Percentiles rank a stretch among this genome's conserved stretches.
phyloP scores from a whole-genome alignment of 768 basidiomycete species.

The Xerocomus potaroensis region DNA sequence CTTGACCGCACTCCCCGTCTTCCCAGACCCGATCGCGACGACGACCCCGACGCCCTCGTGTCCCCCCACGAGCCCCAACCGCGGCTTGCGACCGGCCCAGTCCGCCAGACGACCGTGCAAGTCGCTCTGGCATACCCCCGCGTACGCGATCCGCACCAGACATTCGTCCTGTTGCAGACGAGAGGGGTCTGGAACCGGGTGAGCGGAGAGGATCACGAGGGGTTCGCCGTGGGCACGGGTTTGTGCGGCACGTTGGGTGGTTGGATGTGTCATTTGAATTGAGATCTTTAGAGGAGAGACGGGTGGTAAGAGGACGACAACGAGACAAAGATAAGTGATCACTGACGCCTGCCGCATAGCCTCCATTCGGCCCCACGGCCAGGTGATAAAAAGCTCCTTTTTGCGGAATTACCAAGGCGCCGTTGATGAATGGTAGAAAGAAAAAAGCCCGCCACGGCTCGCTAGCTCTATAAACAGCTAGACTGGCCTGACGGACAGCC shows the following conservation, averaged over 20 bases:
- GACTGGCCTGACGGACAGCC: too few relatives aligned
- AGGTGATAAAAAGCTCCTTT: too few relatives aligned
- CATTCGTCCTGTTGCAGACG: constrained; percentile 24
- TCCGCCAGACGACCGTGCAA: constrained; percentile 39
- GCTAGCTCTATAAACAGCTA: too few relatives aligned
- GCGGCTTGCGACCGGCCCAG: constrained; percentile 25
- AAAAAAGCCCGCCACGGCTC: too few relatives aligned
- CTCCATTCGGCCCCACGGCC: too few relatives aligned
- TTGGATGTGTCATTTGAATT: constrained; percentile 9
- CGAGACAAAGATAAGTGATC: too few relatives aligned
- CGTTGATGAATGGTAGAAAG: too few relatives aligned
- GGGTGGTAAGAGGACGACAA: too few relatives aligned
- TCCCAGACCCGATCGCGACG: constrained; percentile 40
- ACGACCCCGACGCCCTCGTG: constrained; percentile 47
- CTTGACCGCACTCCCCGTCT: constrained; percentile 26
- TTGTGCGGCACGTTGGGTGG: constrained; percentile 26
- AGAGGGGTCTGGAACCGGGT: constrained; percentile 16
- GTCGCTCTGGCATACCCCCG: constrained; percentile 43
- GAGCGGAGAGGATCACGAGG: constrained; percentile 5
- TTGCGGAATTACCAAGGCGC: too few relatives aligned
- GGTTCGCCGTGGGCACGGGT: constrained; percentile 16
- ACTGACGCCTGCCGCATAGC: too few relatives aligned
- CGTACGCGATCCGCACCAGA: constrained; percentile 39
- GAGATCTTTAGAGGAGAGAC: too few relatives aligned
- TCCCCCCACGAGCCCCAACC: constrained; percentile 36